Evolutionary conservation across 192 early-diverging fungal genomes (phyloP).

Genomic region (Neocallimastix lanati): DNA sequence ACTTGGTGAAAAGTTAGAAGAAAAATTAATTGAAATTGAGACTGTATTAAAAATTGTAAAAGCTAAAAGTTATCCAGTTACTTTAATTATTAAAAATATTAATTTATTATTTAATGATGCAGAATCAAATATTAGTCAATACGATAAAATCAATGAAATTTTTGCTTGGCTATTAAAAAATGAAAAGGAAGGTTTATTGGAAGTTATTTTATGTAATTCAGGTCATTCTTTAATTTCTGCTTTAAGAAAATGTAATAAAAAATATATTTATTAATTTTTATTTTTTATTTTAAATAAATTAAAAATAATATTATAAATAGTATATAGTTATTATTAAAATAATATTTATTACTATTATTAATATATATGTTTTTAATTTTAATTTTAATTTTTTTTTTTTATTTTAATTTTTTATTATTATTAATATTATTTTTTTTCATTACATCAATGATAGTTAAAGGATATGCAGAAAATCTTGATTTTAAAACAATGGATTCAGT

Average conservation of each 20-base stretch:
- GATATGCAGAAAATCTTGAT: neutral
- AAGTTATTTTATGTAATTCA: neutral
- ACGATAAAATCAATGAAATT: neutral
- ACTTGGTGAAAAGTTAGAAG: neutral
- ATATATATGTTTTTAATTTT: no score
- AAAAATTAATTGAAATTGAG: neutral
- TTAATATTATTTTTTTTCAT: neutral
- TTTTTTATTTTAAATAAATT: no score
- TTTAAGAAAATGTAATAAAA: neutral
- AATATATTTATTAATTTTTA: no score
- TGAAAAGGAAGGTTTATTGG: neutral
- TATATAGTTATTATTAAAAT: no score
- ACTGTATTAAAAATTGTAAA: neutral
- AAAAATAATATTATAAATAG: no score
- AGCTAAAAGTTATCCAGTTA: neutral
- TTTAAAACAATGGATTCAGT: neutral
- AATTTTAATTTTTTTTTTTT: neutral
- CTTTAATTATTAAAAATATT: neutral
- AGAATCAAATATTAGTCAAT: neutral
- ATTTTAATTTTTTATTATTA: no score
- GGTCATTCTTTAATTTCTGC: neutral
- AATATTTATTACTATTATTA: no score
- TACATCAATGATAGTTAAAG: neutral
- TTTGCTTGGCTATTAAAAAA: neutral
- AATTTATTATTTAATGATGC: neutral